Evolutionary conservation across 2,329 filamentous ascomycete species (phyloP).

Genomic region (Elsinoe australis): DNA sequence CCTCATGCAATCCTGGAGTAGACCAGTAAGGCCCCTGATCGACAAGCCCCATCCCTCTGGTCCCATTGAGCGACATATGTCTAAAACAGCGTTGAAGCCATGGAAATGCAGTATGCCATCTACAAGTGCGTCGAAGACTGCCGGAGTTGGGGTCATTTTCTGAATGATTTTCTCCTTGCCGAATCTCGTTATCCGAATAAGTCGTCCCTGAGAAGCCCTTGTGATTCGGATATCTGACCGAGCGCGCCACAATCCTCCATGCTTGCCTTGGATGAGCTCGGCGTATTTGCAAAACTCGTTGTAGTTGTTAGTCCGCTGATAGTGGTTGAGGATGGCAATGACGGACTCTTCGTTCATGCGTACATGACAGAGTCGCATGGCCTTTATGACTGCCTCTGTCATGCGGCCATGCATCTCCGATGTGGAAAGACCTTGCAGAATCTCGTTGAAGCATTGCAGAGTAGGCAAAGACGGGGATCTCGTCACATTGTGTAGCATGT

Average conservation of each 20-base stretch:
- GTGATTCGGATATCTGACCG: slow-evolving; percentile 33
- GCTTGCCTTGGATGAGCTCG: slow-evolving; percentile 35
- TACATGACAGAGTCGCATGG: slow-evolving; percentile 31
- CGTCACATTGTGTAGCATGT: slow-evolving; percentile 58
- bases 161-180: slow-evolving; percentile 32
- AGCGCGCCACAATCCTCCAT: slow-evolving; percentile 36
- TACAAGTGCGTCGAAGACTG: slow-evolving; percentile 38
- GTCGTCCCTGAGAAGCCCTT: slow-evolving; percentile 21
- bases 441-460: slow-evolving; percentile 61
- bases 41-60: slow-evolving; percentile 41
- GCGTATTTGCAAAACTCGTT: slow-evolving; percentile 35
- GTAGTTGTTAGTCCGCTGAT: slow-evolving; percentile 28
- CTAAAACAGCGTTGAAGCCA: slow-evolving; percentile 38
- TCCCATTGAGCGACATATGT: slow-evolving; percentile 37
- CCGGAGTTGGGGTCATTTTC: slow-evolving; percentile 38
- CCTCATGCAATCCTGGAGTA: slow-evolving; percentile 37
- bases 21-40: slow-evolving; percentile 31
- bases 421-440: slow-evolving; percentile 57
- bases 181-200: slow-evolving; percentile 18
- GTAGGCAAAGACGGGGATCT: slow-evolving; percentile 53
- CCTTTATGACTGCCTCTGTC: slow-evolving; percentile 28
- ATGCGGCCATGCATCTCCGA: slow-evolving; percentile 21
- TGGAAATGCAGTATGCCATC: slow-evolving; percentile 38
- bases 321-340: slow-evolving; percentile 36
- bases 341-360: slow-evolving; percentile 42